Conservation (phyloP, 768 basidiomycete species). For the Tulasnella sp. region DNA sequence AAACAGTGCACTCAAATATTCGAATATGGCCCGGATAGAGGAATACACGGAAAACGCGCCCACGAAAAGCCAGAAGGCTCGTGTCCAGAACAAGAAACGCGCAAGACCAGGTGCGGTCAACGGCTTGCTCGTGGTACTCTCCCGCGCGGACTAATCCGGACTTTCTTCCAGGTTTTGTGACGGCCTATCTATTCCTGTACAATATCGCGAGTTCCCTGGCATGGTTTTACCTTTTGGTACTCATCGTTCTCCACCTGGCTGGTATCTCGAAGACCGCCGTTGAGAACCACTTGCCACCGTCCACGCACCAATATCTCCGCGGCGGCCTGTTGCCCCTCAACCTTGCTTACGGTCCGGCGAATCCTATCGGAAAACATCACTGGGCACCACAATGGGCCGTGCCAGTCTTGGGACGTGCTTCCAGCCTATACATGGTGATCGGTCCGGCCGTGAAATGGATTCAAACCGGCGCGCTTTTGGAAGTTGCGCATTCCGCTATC, state of each 20-base stretch:
- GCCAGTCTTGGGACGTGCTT: slow-evolving; percentile 46
- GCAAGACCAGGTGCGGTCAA: background rate
- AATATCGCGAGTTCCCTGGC: slow-evolving; percentile 69
- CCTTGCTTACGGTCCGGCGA: slow-evolving; percentile 37
- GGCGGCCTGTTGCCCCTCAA: slow-evolving; percentile 22
- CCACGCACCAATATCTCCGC: slow-evolving; percentile 25
- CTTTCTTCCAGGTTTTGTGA: background rate
- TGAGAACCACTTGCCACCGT: slow-evolving; percentile 26
- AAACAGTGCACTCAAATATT: background rate
- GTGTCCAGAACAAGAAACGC: background rate
- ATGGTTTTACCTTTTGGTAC: slow-evolving; percentile 68
- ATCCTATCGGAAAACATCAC: background rate
- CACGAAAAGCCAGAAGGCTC: background rate
- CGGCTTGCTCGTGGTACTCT: background rate
- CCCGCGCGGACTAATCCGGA: background rate
- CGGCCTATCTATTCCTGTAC: slow-evolving; percentile 66
- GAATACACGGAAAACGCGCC: background rate
- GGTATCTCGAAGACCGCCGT: slow-evolving; percentile 35
- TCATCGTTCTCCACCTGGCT: slow-evolving; percentile 50
- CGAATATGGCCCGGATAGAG: background rate
- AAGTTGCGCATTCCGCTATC: slow-evolving; percentile 73
- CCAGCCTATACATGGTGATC: slow-evolving; percentile 57
- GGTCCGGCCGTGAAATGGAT: slow-evolving; percentile 63
- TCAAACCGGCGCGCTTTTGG: slow-evolving; percentile 78
- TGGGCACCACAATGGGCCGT: slow-evolving; percentile 15